Base-by-base conservation (phyloP, 164 flowering plant genomes). In the Aristolochia contorta region DNA sequence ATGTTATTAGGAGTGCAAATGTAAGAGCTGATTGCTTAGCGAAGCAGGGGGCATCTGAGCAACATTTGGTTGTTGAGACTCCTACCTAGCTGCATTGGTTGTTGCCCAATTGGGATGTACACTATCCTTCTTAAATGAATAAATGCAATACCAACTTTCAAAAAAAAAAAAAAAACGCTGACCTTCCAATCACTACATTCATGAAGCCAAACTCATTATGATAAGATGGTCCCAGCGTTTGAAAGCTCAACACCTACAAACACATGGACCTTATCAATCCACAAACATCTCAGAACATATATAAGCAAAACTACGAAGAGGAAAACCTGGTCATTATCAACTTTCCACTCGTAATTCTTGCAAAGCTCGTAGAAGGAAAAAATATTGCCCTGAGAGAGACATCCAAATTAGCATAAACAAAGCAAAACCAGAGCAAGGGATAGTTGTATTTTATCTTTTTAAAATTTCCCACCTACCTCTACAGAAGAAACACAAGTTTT, bases 351-450 rank as follows among this genome's bases (percentile, higher is more conserved):
- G 79, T 80, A 89, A 72, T 75, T 64, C 65, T 71, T 80, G 78
- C 98, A 93, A n/a, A 87, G 85, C 76, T 85, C 90, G 68, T 84
- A 93, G 66, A 90, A 84, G 57, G 98, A 87, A 75, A 93, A 87
- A 62, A 86, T 72, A 75, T 84, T 72, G 12, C 96, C 98, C 94
- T 89, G 80, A 43, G 46, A 59, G 41, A 57, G 23, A 65, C 19
- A 24, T 5, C 58, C 53, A 19, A 43, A 60, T 30, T 59, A 68
- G 60, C 41, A 65, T 54, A 27, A 25, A 19, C 37, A 30, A 16
- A 12, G 50, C 41, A 43, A 33, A 37, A 33, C 66, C 43, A 37
- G 43, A 37, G 43, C 43, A 37, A 37, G 9, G 13, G 37, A 30
- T 18, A 56, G 45, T 45, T 52, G 12, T n/a, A 43, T 25, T 19